Conservation (phyloP, 2,329 filamentous ascomycete species). For the Cladosporium sp. region DNA sequence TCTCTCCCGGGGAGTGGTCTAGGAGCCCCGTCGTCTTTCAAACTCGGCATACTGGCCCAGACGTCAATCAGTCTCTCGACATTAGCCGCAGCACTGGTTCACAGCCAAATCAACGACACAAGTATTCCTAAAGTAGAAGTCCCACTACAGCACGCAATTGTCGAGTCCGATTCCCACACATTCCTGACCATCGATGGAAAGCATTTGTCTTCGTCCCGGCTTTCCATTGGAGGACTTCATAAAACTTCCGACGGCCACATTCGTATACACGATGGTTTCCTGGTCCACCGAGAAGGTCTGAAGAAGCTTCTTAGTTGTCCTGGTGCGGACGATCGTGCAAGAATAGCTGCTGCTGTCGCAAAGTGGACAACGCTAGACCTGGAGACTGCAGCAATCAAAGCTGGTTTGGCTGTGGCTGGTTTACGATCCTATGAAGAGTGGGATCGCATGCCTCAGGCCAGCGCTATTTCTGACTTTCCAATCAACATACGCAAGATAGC, state of each 20-base stretch:
- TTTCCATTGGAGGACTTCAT: constrained; percentile 54
- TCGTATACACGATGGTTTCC: constrained; percentile 57
- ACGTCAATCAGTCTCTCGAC: constrained; percentile 53
- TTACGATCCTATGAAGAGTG: constrained; percentile 54
- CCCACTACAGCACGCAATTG: constrained; percentile 47
- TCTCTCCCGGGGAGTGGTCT: not conserved
- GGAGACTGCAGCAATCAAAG: constrained; percentile 46
- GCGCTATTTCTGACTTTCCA: constrained; percentile 48
- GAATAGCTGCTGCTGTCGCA: constrained; percentile 42
- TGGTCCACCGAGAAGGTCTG: constrained; percentile 50
- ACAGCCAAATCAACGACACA: constrained; percentile 37
- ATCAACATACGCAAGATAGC: constrained; percentile 45
- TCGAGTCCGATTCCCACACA: constrained; percentile 57
- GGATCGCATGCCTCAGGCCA: constrained; percentile 52
- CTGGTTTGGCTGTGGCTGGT: constrained; percentile 50
- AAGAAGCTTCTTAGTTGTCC: constrained; percentile 47
- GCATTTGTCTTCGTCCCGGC: constrained; percentile 39
- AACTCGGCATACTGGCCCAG: constrained; percentile 55
- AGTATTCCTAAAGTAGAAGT: constrained; percentile 45
- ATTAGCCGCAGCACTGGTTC: constrained; percentile 51
- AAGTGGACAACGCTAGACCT: constrained; percentile 50
- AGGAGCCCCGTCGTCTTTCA: constrained; percentile 54
- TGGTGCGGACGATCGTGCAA: constrained; percentile 36
- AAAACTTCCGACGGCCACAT: constrained; percentile 54
- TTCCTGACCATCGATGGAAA: constrained; percentile 48